Conservation (phyloP, 2,329 filamentous ascomycete genomes). For the Aspergillus jensenii region DNA sequence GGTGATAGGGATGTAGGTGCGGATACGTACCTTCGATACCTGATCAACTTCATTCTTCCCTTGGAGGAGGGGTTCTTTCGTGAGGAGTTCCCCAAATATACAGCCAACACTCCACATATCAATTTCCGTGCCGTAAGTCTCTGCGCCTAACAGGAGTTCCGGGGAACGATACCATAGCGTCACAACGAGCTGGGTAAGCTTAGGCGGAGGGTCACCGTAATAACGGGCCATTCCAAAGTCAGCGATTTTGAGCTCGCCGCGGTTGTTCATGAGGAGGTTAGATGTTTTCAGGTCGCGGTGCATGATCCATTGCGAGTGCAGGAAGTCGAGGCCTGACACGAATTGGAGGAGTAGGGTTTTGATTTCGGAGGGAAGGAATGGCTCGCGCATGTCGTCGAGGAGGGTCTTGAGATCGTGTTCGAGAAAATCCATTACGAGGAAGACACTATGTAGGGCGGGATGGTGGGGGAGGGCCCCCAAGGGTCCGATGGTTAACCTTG, state of each 20-base stretch:
- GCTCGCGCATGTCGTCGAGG: slow-evolving; percentile 90
- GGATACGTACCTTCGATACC: slow-evolving; percentile 60
- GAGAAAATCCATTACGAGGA: slow-evolving; percentile 94
- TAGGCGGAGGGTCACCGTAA: slow-evolving; percentile 72
- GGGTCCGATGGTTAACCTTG: slow-evolving; percentile 32
- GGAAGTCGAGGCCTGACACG: slow-evolving; percentile 73
- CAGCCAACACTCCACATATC: slow-evolving; percentile 98
- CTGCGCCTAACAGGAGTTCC: slow-evolving; percentile 80
- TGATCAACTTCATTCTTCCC: slow-evolving; percentile 93
- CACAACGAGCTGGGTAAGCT: slow-evolving; percentile 88
- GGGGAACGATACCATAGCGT: slow-evolving; percentile 96
- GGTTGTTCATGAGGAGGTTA: slow-evolving; percentile 92
- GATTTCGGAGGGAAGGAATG: slow-evolving; percentile 87
- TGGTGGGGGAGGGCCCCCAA: slow-evolving; percentile 9
- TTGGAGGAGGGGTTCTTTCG: slow-evolving; percentile 77
- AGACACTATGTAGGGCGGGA: slow-evolving; percentile 59
- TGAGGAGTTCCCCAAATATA: slow-evolving; percentile 89
- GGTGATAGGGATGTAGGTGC: background rate
- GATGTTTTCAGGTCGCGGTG: slow-evolving; percentile 93
- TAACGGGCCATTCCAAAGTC: slow-evolving; percentile 98
- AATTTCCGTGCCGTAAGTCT: slow-evolving; percentile 71
- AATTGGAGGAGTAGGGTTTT: slow-evolving; percentile 89
- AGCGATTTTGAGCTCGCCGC: slow-evolving; percentile 89
- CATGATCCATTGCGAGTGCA: slow-evolving; percentile 87
- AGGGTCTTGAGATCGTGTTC: slow-evolving; percentile 95